Evolutionary conservation across 345 rosid genomes (phyloP).

Genomic region (Balakata baccata): DNA sequence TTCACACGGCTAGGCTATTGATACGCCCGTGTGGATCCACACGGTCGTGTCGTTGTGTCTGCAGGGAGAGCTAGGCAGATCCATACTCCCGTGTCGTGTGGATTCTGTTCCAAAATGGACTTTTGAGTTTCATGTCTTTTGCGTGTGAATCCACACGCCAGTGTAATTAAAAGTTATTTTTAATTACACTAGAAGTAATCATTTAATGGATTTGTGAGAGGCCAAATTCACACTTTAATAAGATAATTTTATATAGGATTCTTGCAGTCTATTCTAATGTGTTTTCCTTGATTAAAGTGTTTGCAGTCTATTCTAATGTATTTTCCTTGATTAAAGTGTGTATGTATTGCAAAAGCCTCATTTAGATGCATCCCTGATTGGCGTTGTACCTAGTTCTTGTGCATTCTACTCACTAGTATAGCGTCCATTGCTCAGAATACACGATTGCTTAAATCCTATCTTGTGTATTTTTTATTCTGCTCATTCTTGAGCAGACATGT

Average conservation of each 20-base stretch:
- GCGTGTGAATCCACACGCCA: no score
- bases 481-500: constrained; percentile 46
- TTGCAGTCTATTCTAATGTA: background rate
- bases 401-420: background rate
- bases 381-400: background rate
- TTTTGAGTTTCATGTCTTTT: no score
- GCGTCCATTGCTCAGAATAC: background rate
- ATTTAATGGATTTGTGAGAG: background rate
- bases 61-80: no score
- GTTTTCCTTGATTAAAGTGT: background rate
- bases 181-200: background rate
- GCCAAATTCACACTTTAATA: background rate
- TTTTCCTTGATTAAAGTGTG: background rate
- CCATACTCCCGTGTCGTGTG: no score
- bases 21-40: no score
- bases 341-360: background rate
- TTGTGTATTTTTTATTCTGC: background rate
- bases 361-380: background rate
- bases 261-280: background rate
- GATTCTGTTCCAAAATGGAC: no score
- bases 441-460: background rate
- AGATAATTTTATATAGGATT: background rate
- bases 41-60: no score
- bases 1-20: no score
- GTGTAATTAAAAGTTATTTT: no score